Base-by-base conservation (phyloP, 1,284 basidiomycete species). In the Moniliella sp. region DNA sequence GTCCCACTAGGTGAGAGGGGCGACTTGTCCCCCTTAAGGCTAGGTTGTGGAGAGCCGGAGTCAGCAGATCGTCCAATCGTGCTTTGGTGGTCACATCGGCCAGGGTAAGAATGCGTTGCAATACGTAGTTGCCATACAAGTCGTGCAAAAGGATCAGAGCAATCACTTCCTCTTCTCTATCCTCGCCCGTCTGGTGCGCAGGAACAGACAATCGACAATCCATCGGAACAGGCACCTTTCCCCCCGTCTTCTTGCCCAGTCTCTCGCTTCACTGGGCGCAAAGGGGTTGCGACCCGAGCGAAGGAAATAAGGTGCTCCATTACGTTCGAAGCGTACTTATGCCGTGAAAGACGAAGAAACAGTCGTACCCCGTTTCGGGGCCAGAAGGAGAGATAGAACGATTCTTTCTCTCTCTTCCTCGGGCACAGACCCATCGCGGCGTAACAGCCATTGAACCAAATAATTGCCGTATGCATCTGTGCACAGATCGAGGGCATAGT, bases 311-410 rank as follows among this genome's bases (percentile, higher is more conserved):
- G 82, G 62, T 84, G 83, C 64, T 97, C 91, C 57, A 82, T 78
- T 12, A 97, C 91, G 52, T 97, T 97, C 12, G 80, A 86, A 1
- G 88, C 84, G 53, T 88, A 94, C 62, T 94, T 94, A 65, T 93
- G 86, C 30, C 43, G 33, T 1, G 50, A 46, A 18, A 63, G 72
- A 40, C 68, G 65, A 18, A 84, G 61, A 55, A 97, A 71, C 78
- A 73, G 2, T 81, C n/a, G n/a, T n/a, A n/a, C n/a, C n/a, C n/a
- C n/a, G n/a, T n/a, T n/a, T n/a, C n/a, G n/a, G n/a, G n/a, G n/a
- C n/a, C n/a, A n/a, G n/a, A n/a, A n/a, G n/a, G n/a, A n/a, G n/a
- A n/a, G n/a, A n/a, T n/a, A n/a, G n/a, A n/a, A n/a, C n/a, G n/a
- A n/a, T n/a, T n/a, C n/a, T n/a, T n/a, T n/a, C n/a, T n/a, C n/a